Evolutionary conservation across 805 yeast species (phyloP), one percentile per base, ranked within the genome.

Genomic region (Starmerella floris): DNA sequence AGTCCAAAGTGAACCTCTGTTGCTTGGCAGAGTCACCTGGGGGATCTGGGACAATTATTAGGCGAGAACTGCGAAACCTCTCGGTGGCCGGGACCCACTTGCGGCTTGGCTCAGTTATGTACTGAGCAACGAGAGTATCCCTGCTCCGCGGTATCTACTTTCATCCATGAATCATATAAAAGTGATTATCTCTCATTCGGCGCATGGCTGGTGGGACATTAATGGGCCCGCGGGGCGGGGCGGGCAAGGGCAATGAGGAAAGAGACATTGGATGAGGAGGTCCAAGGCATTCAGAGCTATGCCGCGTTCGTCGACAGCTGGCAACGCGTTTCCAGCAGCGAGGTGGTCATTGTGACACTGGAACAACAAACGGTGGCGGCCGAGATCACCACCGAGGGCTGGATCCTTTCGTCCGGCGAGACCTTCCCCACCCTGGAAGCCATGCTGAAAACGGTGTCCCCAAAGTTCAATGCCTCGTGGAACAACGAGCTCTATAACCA

Each of bases 221-320:
- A n/a, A n/a, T n/a, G n/a, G n/a, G n/a, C n/a, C n/a, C n/a, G n/a
- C n/a, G n/a, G n/a, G n/a, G n/a, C n/a, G n/a, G n/a, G 13, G 8
- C 8, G 28, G 28, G 8, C 8, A 25, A 25, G 28, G 28, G 28
- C 13, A 17, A 36, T 36, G 39, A 10, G 23, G 16, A 17, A 13
- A 5, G 32, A 28, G 17, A 15, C 19, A 13, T 31, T 36, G 6
- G 39, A 36, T 17, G 34, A 31, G 35, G 32, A 30, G 35, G 30
- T 23, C 11, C 3, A 39, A 34, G 35, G 50, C 42, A 23, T 35
- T 54, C 19, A 53, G 57, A 15, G 60, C 58, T 15, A 38, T 17
- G 37, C 6, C n/a, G 5, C 5, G 5, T 17, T 38, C 9, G 15
- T 36, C 20, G 10, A n/a, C n/a, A 19, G 23, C 30, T 28, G 23